These are phyloP conservation scores for Annulohypoxylon stygium DNA, from an alignment of 495 filamentous ascomycete species.

Conservation along the genomic window DNA sequence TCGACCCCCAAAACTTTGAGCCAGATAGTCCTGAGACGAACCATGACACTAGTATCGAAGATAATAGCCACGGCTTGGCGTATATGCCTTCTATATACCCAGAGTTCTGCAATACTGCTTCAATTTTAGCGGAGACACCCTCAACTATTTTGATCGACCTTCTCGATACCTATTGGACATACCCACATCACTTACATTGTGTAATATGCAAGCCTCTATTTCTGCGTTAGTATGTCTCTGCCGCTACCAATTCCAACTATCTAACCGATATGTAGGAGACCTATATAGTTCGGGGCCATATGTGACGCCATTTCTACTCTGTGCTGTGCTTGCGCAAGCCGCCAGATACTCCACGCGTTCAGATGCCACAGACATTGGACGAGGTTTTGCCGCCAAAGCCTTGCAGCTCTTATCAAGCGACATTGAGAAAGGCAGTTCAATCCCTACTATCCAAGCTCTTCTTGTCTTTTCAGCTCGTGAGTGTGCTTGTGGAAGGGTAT, in stretches of 20 bases:
- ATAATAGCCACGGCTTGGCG: not conserved
- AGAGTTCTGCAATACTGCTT: not conserved
- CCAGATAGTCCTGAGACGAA: slow-evolving; percentile 14
- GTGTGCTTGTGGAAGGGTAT: slow-evolving; percentile 7
- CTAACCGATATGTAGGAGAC: not conserved
- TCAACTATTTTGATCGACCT: slow-evolving; percentile 7
- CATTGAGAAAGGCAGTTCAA: slow-evolving; percentile 7
- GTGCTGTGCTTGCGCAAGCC: slow-evolving; percentile 3
- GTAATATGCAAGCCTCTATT: slow-evolving; percentile 27
- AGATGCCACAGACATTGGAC: slow-evolving; percentile 2
- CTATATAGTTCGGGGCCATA: slow-evolving; percentile 8
- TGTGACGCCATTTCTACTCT: slow-evolving; percentile 10
- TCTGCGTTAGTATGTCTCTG: slow-evolving; percentile 7
- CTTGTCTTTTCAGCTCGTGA: slow-evolving; percentile 12
- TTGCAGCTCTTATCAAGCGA: not conserved
- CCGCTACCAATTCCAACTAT: not conserved
- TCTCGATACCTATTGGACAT: slow-evolving; percentile 22
- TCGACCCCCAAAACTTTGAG: slow-evolving; percentile 24
- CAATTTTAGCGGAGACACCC: slow-evolving; percentile 10
- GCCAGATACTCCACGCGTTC: slow-evolving; percentile 4
- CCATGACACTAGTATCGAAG: slow-evolving; percentile 8
- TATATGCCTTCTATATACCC: slow-evolving; percentile 10
- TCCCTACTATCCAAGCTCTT: slow-evolving; percentile 6
- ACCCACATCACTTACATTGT: slow-evolving; percentile 26
- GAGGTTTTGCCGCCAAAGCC: not conserved